Evolutionary conservation across 2,329 filamentous ascomycete species (phyloP), one percentile per base, ranked within the genome.

Genomic region (Alternaria sp.): DNA sequence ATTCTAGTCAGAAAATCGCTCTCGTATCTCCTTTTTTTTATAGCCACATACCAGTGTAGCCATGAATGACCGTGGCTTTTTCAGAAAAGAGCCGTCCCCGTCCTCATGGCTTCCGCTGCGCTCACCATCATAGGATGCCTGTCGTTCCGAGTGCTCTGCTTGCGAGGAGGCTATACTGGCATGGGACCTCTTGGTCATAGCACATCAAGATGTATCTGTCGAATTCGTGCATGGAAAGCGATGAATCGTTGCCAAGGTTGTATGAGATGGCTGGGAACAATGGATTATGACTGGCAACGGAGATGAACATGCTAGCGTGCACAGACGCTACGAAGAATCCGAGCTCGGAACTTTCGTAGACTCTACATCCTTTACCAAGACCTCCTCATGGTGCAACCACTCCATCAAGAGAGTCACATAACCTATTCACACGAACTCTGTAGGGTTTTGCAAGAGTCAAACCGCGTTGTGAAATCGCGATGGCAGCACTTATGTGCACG

Each of bases 31-130:
- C 2, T 14, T 12, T 3, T n/a, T 2, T 14, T 11, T 25, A 11
- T 3, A n/a, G 22, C 22, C 9, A 32, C 2, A 40, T 40, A 28
- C 75, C 59, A 78, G 62, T 3, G 75, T 77, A 5, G 75, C 76
- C 73, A 78, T 76, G 64, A 77, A 77, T 6, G 70, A 72, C n/a
- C 76, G 71, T 36, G 73, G 67, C 59, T 72, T 77, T 64, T 78
- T 78, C 49, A 72, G 56, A 36, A 67, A 64, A n/a, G 71, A 67
- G 32, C 63, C 71, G 46, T 73, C 68, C 14, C 63, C 67, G 43
- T 69, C 67, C 43, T 69, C 68, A 45, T 69, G 72, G 62, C 62
- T 70, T 45, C 66, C 67, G 36, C 65, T 60, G 52, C 65, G 67
- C 36, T 70, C 69, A 20, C 65, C 66, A 64, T 71, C 69, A 16